Evolutionary conservation across 192 early-diverging fungal genomes (phyloP), one percentile per base, ranked within the genome.

Genomic region (Ambispora gerdemannii): DNA sequence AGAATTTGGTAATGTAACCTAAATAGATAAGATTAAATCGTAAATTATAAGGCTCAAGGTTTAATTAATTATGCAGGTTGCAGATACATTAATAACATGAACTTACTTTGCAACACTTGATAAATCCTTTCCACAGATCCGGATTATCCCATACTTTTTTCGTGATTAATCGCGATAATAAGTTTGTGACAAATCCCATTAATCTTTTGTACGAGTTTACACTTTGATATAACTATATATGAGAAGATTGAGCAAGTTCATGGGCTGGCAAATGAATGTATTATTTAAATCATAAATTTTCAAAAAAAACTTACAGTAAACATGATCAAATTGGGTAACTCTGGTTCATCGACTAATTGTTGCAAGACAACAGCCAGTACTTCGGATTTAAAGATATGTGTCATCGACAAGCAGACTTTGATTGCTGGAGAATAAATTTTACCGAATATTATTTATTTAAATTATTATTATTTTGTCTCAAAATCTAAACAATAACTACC

Each of bases 81-180:
- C 10, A 10, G 19, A 10, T 19, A 13, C 10, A 50, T 19, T 13
- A 13, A 50, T 13, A 19, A n/a, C 67, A 53, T 50, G 52, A 22
- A 53, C 60, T 69, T 74, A 90, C 79, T 67, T 83, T 79, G 32
- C 79, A 81, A 67, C 86, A 89, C 24, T 82, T 78, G 2, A 91
- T 77, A 73, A 92, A 93, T 22, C 91, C 91, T 62, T 87, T 85
- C 91, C 91, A 93, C 0, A 93, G 78, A 32, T 83, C 85, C 10
- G 79, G 76, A 22, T 83, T 75, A 2, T 68, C 77, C 91, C 91
- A 93, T 7, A 93, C 82, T 49, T 86, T 77, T 72, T 87, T 90
- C 22, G 72, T 67, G 24, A 92, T 81, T 4, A 92, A 77, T 35
- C 81, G 83, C 1, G 82, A 76, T 30, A 92, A 71, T 52, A 92